These are phyloP conservation scores for Combretum micranthum DNA, from an alignment of 345 rosid species.

Conservation along the genomic window DNA sequence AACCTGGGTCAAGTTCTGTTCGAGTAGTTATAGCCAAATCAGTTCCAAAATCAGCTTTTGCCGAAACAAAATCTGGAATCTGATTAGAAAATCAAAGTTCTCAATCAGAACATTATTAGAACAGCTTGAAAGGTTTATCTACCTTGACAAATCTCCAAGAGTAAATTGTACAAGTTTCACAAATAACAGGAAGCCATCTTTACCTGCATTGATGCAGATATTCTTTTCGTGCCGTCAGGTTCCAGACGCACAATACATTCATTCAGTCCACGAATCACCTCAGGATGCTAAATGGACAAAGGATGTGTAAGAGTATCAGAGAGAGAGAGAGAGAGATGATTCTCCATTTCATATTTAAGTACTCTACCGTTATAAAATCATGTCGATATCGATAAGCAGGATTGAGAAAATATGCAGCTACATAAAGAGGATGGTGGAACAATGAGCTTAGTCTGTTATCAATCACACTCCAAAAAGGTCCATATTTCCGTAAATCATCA, in stretches of 20 bases:
- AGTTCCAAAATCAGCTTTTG: slow-evolving; percentile 78
- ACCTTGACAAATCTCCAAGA: not conserved
- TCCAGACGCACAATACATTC: slow-evolving; percentile 85
- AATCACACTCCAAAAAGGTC: slow-evolving; percentile 73
- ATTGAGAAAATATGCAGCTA: slow-evolving; percentile 89
- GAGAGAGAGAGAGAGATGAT: not conserved
- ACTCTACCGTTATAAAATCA: slow-evolving; percentile 67
- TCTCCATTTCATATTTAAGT: slow-evolving; percentile 1
- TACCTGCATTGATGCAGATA: slow-evolving; percentile 91
- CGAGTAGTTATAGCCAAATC: slow-evolving; percentile 78
- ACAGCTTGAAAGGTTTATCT: no score
- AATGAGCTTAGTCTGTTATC: slow-evolving; percentile 67
- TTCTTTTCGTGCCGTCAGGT: slow-evolving; percentile 59
- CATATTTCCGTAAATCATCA: slow-evolving; percentile 59
- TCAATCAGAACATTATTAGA: no score
- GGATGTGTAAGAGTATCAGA: not conserved
- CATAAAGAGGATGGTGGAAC: slow-evolving; percentile 78
- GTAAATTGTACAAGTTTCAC: not conserved
- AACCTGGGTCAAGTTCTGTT: slow-evolving; percentile 86
- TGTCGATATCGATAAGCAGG: slow-evolving; percentile 71
- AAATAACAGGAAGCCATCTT: slow-evolving; percentile 1
- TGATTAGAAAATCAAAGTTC: slow-evolving; percentile 8
- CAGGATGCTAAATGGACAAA: slow-evolving; percentile 50
- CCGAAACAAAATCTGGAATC: slow-evolving; percentile 80
- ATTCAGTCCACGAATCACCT: slow-evolving; percentile 74